Evolutionary conservation across 176 grass and related monocot genomes (phyloP).

Genomic region (Aegilops speltoides): DNA sequence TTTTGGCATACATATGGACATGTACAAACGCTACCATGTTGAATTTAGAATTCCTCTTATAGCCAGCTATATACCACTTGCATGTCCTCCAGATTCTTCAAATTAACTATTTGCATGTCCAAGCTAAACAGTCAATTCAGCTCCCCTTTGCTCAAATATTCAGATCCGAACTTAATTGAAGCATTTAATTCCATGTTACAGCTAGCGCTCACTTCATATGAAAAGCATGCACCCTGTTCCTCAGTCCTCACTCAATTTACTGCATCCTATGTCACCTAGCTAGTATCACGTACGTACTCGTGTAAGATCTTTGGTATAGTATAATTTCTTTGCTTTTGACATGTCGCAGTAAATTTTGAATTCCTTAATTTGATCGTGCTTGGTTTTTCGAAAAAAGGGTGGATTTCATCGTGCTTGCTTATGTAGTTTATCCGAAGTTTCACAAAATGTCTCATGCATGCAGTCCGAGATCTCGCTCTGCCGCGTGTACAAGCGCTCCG

Average conservation of each 20-base stretch:
- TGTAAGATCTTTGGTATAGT: neutral
- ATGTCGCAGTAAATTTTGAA: neutral
- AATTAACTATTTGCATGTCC: conserved; percentile 29
- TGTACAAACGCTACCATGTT: conserved; percentile 24
- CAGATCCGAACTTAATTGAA: conserved; percentile 27
- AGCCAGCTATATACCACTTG: conserved; percentile 24
- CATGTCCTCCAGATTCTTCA: conserved; percentile 16
- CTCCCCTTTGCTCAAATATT: conserved; percentile 6
- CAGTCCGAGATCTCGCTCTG: conserved; percentile 96
- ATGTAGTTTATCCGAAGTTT: neutral
- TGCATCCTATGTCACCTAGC: neutral
- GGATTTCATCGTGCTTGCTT: neutral
- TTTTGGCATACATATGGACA: conserved; percentile 38
- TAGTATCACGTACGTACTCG: neutral
- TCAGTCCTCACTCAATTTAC: neutral
- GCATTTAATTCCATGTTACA: conserved; percentile 4
- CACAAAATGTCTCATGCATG: conserved; percentile 16
- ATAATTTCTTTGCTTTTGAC: conserved; percentile 18
- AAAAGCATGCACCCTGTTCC: neutral
- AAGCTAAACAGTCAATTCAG: conserved; percentile 12
- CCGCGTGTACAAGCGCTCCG: conserved; percentile 88
- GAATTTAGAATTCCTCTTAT: conserved; percentile 21
- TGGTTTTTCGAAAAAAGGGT: no score
- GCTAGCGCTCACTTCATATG: neutral
- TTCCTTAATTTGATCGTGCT: neutral